Percentiles rank a stretch among this genome's conserved stretches.
Conservation (phyloP, 306 rosid species). For the Senna siamea region DNA sequence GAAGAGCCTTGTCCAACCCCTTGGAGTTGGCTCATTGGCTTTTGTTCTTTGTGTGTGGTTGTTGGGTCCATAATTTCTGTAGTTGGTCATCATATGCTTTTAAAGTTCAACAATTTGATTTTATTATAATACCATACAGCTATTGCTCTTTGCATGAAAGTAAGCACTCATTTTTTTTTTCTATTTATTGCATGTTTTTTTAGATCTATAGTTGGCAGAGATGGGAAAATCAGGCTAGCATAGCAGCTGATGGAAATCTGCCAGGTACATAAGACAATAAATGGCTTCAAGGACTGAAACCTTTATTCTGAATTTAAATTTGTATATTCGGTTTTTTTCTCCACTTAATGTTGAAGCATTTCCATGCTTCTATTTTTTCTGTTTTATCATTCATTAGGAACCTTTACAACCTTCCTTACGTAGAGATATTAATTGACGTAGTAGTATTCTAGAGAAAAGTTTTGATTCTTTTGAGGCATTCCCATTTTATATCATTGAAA, state of each 20-base stretch:
- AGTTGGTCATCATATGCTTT: conserved; percentile 4
- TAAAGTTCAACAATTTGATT: neutral
- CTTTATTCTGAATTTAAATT: neutral
- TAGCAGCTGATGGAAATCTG: conserved; percentile 54
- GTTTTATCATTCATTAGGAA: neutral
- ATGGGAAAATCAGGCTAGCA: conserved; percentile 79
- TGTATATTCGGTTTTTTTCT: neutral
- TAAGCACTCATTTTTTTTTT: conserved; percentile 32
- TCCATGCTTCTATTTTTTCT: neutral
- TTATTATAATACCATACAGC: neutral
- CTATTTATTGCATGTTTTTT: conserved; percentile 36
- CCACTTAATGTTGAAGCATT: neutral
- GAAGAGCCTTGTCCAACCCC: conserved; percentile 20
- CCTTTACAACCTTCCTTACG: neutral
- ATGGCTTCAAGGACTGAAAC: conserved; percentile 22
- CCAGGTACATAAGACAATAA: conserved; percentile 60
- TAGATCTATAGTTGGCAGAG: conserved; percentile 95
- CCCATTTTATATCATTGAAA: neutral
- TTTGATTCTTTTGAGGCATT: neutral
- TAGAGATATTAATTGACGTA: neutral
- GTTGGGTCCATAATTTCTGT: conserved; percentile 11
- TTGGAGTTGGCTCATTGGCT: conserved; percentile 12
- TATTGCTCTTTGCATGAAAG: neutral
- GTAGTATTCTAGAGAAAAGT: neutral
- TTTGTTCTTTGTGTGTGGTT: conserved; percentile 17